Evolutionary conservation across 1,284 basidiomycete species (phyloP).

Genomic region (Volvariella volvacea): DNA sequence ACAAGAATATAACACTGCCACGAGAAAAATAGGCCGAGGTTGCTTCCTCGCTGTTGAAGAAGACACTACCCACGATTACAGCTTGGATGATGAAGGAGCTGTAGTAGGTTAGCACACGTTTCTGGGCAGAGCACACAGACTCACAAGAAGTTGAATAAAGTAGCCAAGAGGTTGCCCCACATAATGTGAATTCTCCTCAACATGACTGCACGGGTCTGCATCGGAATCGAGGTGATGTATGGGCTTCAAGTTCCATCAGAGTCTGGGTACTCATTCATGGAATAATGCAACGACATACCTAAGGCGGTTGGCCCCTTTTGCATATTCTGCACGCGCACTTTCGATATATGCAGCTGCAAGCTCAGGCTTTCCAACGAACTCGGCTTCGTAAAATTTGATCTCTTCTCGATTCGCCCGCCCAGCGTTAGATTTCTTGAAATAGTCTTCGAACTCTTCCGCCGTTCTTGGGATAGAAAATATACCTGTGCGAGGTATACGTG

Average conservation of each 20-base stretch:
- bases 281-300: too few relatives aligned
- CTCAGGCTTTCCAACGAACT: slow-evolving; percentile 32
- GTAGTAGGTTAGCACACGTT: slow-evolving; percentile 10
- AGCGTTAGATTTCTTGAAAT: slow-evolving; percentile 36
- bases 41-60: slow-evolving; percentile 52
- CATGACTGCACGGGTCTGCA: slow-evolving; percentile 66
- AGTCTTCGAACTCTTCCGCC: slow-evolving; percentile 52
- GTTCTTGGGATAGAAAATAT: slow-evolving; percentile 48
- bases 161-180: slow-evolving; percentile 43
- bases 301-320: slow-evolving; percentile 28
- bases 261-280: too few relatives aligned
- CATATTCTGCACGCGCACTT: slow-evolving; percentile 46
- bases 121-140: slow-evolving; percentile 15
- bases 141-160: slow-evolving; percentile 28
- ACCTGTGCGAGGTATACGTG: slow-evolving; percentile 43
- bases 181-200: slow-evolving; percentile 35
- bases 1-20: slow-evolving; percentile 60
- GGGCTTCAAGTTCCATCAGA: too few relatives aligned
- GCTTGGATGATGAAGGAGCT: slow-evolving; percentile 57
- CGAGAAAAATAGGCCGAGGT: slow-evolving; percentile 69
- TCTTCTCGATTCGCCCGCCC: slow-evolving; percentile 36
- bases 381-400: slow-evolving; percentile 33
- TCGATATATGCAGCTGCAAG: slow-evolving; percentile 34
- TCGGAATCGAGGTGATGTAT: slow-evolving; percentile 42
- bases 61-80: slow-evolving; percentile 74